These are phyloP conservation scores for Cyclotella cryptica DNA, from an alignment of 108 stramenopile genomes.

Conservation along the genomic window DNA sequence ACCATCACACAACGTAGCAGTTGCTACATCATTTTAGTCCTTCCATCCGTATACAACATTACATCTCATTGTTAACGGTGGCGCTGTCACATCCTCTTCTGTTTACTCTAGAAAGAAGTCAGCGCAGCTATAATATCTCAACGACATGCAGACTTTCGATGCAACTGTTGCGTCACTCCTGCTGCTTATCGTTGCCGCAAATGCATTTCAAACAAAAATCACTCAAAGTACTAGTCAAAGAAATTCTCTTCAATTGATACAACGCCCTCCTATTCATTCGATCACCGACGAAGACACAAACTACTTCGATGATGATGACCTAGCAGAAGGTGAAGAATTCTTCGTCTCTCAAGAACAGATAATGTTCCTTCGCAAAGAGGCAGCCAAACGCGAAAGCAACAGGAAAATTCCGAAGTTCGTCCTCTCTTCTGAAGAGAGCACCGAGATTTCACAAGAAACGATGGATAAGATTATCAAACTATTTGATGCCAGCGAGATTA, in stretches of 20 bases:
- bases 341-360: conserved; percentile 53
- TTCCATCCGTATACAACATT: too few relatives aligned
- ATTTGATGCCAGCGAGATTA: conserved; percentile 44
- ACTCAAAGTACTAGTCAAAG: neutral
- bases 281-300: conserved; percentile 27
- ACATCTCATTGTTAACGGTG: too few relatives aligned
- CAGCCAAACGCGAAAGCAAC: conserved; percentile 39
- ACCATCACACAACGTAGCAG: too few relatives aligned
- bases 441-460: conserved; percentile 36
- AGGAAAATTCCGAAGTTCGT: conserved; percentile 26
- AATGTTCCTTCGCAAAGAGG: conserved; percentile 46
- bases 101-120: too few relatives aligned
- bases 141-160: too few relatives aligned
- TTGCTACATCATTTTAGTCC: too few relatives aligned
- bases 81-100: too few relatives aligned
- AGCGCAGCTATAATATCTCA: too few relatives aligned
- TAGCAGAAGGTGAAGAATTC: conserved; percentile 7
- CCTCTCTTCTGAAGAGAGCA: conserved; percentile 37
- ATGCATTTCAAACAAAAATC: conserved; percentile 1
- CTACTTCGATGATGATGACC: neutral
- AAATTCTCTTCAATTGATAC: neutral
- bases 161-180: neutral
- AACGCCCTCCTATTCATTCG: neutral
- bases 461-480: conserved; percentile 26
- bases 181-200: neutral